phyloP scores from a whole-genome alignment of 306 rosid species.

The Prunus mira region DNA sequence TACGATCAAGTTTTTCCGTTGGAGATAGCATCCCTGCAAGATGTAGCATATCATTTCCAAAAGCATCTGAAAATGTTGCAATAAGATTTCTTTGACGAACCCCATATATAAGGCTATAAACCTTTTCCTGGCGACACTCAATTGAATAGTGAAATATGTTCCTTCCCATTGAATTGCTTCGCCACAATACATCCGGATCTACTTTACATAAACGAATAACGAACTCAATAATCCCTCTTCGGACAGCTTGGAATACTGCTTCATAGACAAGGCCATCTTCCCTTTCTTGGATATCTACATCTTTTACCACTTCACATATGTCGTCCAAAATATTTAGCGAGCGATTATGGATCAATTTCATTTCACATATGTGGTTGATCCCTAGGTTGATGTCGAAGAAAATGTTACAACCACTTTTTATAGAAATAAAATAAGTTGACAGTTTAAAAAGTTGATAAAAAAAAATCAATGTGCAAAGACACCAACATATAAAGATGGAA shows the following conservation, averaged over 20 bases:
- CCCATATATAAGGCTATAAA: constrained; percentile 12
- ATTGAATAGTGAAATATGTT: not conserved
- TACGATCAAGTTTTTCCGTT: not conserved
- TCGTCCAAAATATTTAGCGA: not conserved
- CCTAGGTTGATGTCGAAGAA: not conserved
- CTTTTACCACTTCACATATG: not conserved
- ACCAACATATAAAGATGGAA: too few relatives aligned
- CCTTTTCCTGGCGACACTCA: not conserved
- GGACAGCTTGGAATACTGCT: not conserved
- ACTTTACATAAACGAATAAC: not conserved
- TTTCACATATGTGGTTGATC: not conserved
- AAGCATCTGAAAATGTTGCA: rapidly evolving
- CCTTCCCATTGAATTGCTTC: rapidly evolving
- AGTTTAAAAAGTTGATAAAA: not conserved
- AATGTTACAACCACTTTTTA: not conserved
- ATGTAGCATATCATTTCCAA: constrained; percentile 13
- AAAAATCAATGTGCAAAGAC: not conserved
- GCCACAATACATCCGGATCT: not conserved
- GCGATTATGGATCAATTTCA: not conserved
- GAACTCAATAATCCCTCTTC: not conserved
- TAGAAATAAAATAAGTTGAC: not conserved
- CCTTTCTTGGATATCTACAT: not conserved
- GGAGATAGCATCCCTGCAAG: constrained; percentile 7
- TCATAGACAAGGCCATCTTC: rapidly evolving
- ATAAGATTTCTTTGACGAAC: not conserved